Evolutionary conservation across 2,329 filamentous ascomycete genomes (phyloP), one percentile per base, ranked within the genome.

Genomic region (Aspergillus ruber): DNA sequence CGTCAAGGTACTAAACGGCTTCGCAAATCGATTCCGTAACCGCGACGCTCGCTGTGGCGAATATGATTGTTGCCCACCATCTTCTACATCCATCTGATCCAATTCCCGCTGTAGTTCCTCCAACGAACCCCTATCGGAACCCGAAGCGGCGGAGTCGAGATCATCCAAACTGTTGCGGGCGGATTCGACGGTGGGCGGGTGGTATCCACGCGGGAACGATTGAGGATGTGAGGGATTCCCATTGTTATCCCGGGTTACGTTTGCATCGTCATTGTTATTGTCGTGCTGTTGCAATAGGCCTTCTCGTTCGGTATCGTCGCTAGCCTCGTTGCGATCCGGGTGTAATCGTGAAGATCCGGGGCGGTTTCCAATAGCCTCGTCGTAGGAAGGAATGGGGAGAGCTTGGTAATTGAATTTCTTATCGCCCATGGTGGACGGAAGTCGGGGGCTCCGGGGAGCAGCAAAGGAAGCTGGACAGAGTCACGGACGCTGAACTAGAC

Each of bases 31-130:
- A 52, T 67, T 66, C 47, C 73, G 65, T 56, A 79, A 61, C 41
- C 68, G 65, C 23, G 72, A 67, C 50, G 67, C 67, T 29, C 50
- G 58, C 32, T 47, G 58, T 13, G 56, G 58, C 35, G 57, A 56
- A 6, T 17, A 21, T 39, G 36, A 21, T 15, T 63, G 56, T 46
- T 62, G 60, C 45, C 51, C 66, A 15, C 82, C 81, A 56, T 94
- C 89, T 59, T 89, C 80, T 38, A 94, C 81, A 57, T 94, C 89
- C 78, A 95, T 83, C 77, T 96, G 86, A 63, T 94, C 82, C 73
- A 97, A 85, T 69, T 93, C 88, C 56, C 85, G 80, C 53, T 88
- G 83, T 58, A 93, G 78, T 53, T 83, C 81, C 27, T 80, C 81
- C 43, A 75, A 74, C 55, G 86, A 70, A 73, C 73, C 57, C 65